Percentiles rank a stretch among this genome's conserved stretches.
phyloP scores from a whole-genome alignment of 1,284 basidiomycete species.

The Fomitopsis schrenkii region DNA sequence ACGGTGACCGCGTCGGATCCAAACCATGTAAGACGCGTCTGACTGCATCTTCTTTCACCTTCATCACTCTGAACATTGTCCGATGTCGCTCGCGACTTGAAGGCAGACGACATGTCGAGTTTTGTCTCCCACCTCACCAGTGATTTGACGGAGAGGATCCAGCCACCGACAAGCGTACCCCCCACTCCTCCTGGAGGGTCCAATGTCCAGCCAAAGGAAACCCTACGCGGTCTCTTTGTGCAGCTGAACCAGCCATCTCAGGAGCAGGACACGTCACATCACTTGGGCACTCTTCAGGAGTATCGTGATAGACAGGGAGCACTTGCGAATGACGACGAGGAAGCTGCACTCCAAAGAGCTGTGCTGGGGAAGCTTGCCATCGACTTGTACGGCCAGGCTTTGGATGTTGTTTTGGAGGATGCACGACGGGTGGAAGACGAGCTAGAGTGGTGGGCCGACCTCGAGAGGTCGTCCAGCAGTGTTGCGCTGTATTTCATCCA shows the following conservation, averaged over 20 bases:
- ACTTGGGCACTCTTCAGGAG: conserved; percentile 20
- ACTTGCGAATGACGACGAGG: conserved; percentile 20
- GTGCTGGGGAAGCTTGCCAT: conserved; percentile 45
- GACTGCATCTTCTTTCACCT: background rate
- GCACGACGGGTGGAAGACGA: conserved; percentile 63
- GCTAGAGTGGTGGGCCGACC: conserved; percentile 72
- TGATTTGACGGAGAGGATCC: conserved; percentile 21
- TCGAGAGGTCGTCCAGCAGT: conserved; percentile 49
- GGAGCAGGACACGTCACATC: conserved; percentile 12
- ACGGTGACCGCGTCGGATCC: background rate
- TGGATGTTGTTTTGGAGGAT: conserved; percentile 56
- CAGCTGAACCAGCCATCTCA: conserved; percentile 24
- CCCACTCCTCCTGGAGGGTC: conserved; percentile 4
- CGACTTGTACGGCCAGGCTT: conserved; percentile 53
- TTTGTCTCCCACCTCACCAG: conserved; percentile 28
- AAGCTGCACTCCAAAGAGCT: conserved; percentile 24
- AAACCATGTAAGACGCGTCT: background rate
- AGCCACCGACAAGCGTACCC: conserved; percentile 12
- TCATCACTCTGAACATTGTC: background rate
- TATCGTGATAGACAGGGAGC: conserved; percentile 12
- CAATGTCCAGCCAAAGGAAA: conserved; percentile 17
- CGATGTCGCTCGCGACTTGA: background rate
- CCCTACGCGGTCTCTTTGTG: conserved; percentile 24
- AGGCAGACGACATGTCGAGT: conserved; percentile 21
- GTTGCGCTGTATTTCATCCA: conserved; percentile 59